Conservation (phyloP, 176 grass and related monocot species). For the Musa schizocarpa region DNA sequence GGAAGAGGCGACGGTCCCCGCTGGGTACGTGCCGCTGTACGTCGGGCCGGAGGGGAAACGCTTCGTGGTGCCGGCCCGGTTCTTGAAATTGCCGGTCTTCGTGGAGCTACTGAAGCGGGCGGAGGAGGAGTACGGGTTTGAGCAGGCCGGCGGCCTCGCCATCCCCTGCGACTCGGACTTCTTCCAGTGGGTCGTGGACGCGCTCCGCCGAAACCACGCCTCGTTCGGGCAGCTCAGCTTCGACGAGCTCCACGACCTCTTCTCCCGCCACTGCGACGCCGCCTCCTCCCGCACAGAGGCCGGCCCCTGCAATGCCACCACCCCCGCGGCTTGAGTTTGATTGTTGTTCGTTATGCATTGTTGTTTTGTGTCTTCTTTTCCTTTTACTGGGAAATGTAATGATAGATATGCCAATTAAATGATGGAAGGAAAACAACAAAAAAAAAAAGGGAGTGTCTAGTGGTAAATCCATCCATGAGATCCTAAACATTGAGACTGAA, state of each 20-base stretch:
- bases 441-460: no score
- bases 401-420: no score
- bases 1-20: background rate
- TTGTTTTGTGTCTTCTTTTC: no score
- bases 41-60: background rate
- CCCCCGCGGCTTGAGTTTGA: no score
- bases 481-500: no score
- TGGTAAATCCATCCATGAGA: no score
- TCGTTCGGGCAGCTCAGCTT: background rate
- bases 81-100: conserved; percentile 21
- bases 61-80: conserved; percentile 10
- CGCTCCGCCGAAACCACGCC: background rate
- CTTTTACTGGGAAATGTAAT: no score
- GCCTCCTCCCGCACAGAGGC: no score
- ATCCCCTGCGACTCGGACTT: conserved; percentile 16
- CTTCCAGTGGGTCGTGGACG: conserved; percentile 12
- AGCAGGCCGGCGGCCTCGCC: conserved; percentile 9
- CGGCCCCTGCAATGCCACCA: no score
- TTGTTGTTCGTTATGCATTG: no score
- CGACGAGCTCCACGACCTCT: conserved; percentile 4
- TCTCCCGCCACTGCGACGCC: background rate
- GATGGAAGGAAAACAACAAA: no score
- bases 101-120: conserved; percentile 3
- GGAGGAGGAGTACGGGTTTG: conserved; percentile 20
- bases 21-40: conserved; percentile 5